Base-by-base conservation (phyloP, 306 rosid species). In the Trifolium pratense region DNA sequence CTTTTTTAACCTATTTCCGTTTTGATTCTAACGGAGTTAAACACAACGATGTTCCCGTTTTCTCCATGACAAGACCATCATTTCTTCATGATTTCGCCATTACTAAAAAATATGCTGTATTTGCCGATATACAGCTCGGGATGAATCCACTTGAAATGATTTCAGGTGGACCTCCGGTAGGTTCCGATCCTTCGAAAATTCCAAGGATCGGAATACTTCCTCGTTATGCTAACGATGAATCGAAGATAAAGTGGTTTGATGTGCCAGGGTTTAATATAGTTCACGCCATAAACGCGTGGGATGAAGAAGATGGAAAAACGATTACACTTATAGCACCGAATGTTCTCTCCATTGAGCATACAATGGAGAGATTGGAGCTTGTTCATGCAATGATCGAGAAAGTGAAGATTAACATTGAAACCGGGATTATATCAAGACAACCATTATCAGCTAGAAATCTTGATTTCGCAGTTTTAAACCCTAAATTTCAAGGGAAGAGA, bases 211-310 rank as follows among this genome's bases (percentile, higher is more conserved):
- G 97, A 37, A 60, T 91, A 3, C 77, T 94, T 2, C 96, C 95
- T 3, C 84, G 92, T 1, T 91, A 89, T 13, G 91, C 92, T 0
- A 78, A 59, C 1, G 88, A 88, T 2, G 98, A 94, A 56, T 79
- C 87, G 0, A 65, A 53, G 73, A 89, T 89, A 49, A 86, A 83
- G 70, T 94, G 98, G 98, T 91, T 94, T 16, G 85, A 91, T 1
- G 92, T 89, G 39, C 95, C 98, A 0, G 98, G 98, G 7, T 87
- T 94, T 60, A 94, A 94, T 79, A 68, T 80, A 1, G 14, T 94
- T 18, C 98, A 94, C 71, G 89, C 95, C 37, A 82, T 89, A 2
- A 94, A 94, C 79, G 95, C 98, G 1, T 94, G 98, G 98, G 98
- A 94, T 1, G 96, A 88, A 15, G 94, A 87, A 0, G 90, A 79